Percentiles rank a stretch among this genome's conserved stretches.
phyloP scores from a whole-genome alignment of 2,329 filamentous ascomycete genomes.

The Fusarium citri region DNA sequence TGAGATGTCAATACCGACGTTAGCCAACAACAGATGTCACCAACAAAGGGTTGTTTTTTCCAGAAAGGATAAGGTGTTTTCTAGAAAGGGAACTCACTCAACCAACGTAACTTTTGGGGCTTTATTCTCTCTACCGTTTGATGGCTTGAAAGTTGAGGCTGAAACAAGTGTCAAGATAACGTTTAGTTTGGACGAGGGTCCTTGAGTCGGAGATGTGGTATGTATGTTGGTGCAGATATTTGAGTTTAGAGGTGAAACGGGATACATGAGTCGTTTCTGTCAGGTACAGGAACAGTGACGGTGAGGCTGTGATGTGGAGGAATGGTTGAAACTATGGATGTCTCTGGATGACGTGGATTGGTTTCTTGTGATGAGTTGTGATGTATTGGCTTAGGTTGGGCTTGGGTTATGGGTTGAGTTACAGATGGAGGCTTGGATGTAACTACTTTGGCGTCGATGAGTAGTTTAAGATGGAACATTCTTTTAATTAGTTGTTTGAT shows the following conservation, averaged over 20 bases:
- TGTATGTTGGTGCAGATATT: neutral
- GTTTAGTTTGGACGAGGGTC: constrained; percentile 21
- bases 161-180: constrained; percentile 9
- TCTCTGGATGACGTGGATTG: neutral
- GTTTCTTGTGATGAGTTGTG: neutral
- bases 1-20: constrained; percentile 11
- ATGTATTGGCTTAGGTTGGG: no score
- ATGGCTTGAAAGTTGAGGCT: neutral
- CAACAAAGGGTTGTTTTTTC: neutral
- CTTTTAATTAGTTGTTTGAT: no score
- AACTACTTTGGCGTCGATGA: no score
- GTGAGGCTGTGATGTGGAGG: neutral
- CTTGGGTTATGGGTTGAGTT: no score
- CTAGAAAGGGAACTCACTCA: neutral
- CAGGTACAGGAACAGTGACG: neutral
- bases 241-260: neutral
- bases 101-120: neutral
- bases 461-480: no score
- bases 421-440: no score
- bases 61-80: neutral
- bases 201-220: neutral
- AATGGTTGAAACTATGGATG: neutral
- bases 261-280: neutral
- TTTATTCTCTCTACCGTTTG: neutral
- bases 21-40: neutral